Evolutionary conservation across 768 basidiomycete genomes (phyloP).

Genomic region (Lactarius quietus): DNA sequence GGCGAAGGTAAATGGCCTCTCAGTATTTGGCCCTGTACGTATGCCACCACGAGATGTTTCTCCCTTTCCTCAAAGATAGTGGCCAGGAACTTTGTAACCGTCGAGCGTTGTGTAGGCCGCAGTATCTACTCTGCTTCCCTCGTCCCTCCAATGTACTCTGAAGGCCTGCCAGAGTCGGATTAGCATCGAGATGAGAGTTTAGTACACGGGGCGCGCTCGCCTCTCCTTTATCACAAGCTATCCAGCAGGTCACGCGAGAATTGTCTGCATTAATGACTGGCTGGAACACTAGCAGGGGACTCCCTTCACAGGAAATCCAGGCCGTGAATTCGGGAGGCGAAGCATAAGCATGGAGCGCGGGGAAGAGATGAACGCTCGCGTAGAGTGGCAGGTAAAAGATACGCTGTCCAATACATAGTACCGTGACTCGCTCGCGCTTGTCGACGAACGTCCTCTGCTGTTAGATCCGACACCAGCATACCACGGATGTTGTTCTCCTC

Average conservation of each 20-base stretch:
- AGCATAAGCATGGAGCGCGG: slow-evolving; percentile 33
- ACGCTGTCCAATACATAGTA: slow-evolving; percentile 24
- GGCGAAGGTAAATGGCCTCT: slow-evolving; percentile 61
- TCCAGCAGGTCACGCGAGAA: slow-evolving; percentile 61
- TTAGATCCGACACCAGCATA: slow-evolving; percentile 72
- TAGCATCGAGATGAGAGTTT: background rate
- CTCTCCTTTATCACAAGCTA: slow-evolving; percentile 58
- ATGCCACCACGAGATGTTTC: slow-evolving; percentile 51
- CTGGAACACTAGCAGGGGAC: slow-evolving; percentile 53
- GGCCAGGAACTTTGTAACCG: slow-evolving; percentile 54
- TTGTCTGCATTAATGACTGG: slow-evolving; percentile 43
- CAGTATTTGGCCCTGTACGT: slow-evolving; percentile 45
- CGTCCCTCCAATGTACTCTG: slow-evolving; percentile 61
- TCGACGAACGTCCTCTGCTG: slow-evolving; percentile 58
- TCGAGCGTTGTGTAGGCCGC: slow-evolving; percentile 64
- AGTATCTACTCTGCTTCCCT: slow-evolving; percentile 49
- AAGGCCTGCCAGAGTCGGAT: slow-evolving; percentile 43
- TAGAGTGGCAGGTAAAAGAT: too few species aligned
- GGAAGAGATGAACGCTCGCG: background rate
- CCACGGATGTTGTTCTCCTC: slow-evolving; percentile 76
- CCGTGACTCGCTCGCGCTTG: too few species aligned
- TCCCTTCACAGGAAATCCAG: slow-evolving; percentile 57
- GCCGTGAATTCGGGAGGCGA: slow-evolving; percentile 60
- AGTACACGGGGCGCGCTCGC: slow-evolving; percentile 32
- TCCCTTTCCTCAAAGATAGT: slow-evolving; percentile 57